These are phyloP conservation scores for Saksenaea vasiformis DNA, from an alignment of 371 early-diverging fungal species.

Conservation along the genomic window DNA sequence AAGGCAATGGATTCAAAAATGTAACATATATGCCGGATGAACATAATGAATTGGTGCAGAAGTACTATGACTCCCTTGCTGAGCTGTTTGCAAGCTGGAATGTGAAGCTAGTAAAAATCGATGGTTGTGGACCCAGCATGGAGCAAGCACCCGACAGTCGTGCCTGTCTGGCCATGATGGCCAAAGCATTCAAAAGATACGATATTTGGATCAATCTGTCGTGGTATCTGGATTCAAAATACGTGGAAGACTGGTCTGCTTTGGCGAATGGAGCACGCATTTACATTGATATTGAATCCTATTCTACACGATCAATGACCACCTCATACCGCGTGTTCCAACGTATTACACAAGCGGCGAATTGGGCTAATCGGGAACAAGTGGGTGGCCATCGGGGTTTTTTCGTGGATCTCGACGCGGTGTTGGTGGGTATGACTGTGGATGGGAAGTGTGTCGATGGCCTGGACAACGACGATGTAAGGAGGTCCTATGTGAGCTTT, in stretches of 20 bases:
- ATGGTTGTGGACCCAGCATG: slow-evolving; percentile 46
- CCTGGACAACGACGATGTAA: slow-evolving; percentile 44
- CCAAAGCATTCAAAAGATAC: slow-evolving; percentile 29
- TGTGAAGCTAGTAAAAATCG: slow-evolving; percentile 41
- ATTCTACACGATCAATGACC: slow-evolving; percentile 44
- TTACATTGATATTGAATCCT: slow-evolving; percentile 46
- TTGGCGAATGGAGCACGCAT: slow-evolving; percentile 42
- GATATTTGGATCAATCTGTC: slow-evolving; percentile 45
- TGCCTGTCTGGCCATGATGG: slow-evolving; percentile 33
- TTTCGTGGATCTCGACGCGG: slow-evolving; percentile 45
- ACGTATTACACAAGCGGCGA: slow-evolving; percentile 34
- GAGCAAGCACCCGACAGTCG: slow-evolving; percentile 41
- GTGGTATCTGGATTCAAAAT: slow-evolving; percentile 40
- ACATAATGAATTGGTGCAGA: slow-evolving; percentile 27
- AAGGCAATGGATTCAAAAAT: slow-evolving; percentile 47
- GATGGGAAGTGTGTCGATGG: slow-evolving; percentile 45
- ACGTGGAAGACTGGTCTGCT: slow-evolving; percentile 41
- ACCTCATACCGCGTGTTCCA: slow-evolving; percentile 44
- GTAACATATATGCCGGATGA: slow-evolving; percentile 44
- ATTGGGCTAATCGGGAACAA: slow-evolving; percentile 30
- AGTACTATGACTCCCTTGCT: slow-evolving; percentile 43
- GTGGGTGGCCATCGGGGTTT: slow-evolving; percentile 36
- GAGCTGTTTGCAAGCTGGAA: slow-evolving; percentile 41
- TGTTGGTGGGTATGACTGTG: slow-evolving; percentile 47
- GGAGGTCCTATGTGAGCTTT: slow-evolving; percentile 41